A percentile compares a stretch with the other conserved stretches of the same genome.
Evolutionary conservation across 2,329 filamentous ascomycete species (phyloP).

Genomic region (Penicillium sp.): DNA sequence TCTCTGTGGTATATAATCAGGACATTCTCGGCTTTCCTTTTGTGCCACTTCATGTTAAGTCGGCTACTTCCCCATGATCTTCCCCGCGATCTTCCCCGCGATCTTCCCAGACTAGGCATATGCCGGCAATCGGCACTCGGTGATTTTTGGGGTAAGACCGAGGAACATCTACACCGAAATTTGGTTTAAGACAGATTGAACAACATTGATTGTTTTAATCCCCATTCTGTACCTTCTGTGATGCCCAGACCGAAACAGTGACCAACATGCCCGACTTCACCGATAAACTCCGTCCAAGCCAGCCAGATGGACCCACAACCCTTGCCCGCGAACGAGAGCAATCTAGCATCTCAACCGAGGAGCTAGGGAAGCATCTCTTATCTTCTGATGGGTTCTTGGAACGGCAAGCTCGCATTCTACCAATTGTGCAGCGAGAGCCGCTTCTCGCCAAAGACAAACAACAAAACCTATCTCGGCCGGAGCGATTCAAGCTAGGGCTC

Average conservation of each 20-base stretch:
- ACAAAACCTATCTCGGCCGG: conserved; percentile 53
- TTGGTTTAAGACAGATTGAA: neutral
- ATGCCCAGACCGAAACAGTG: neutral
- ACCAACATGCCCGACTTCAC: conserved; percentile 51
- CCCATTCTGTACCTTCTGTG: neutral
- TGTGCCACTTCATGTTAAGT: conserved; percentile 1
- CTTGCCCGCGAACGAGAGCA: conserved; percentile 47
- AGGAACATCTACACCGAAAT: neutral
- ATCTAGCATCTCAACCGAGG: conserved; percentile 46
- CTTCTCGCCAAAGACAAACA: conserved; percentile 54
- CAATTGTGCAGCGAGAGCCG: conserved; percentile 48
- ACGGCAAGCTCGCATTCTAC: conserved; percentile 49
- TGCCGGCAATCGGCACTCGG: conserved; percentile 22
- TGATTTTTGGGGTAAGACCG: conserved; percentile 3
- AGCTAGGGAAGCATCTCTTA: conserved; percentile 50
- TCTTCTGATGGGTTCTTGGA: conserved; percentile 50
- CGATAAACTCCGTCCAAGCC: conserved; percentile 49
- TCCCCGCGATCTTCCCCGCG: conserved; percentile 10
- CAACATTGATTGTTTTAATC: neutral
- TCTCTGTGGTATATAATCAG: neutral
- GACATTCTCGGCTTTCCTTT: neutral
- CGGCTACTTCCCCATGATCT: conserved; percentile 19
- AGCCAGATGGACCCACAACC: conserved; percentile 48
- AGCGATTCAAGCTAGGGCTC: conserved; percentile 55
- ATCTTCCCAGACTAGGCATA: neutral